Evolutionary conservation across 1,139 yeast species (phyloP), one percentile per base, ranked within the genome.

Genomic region (Geotrichum fermentans): DNA sequence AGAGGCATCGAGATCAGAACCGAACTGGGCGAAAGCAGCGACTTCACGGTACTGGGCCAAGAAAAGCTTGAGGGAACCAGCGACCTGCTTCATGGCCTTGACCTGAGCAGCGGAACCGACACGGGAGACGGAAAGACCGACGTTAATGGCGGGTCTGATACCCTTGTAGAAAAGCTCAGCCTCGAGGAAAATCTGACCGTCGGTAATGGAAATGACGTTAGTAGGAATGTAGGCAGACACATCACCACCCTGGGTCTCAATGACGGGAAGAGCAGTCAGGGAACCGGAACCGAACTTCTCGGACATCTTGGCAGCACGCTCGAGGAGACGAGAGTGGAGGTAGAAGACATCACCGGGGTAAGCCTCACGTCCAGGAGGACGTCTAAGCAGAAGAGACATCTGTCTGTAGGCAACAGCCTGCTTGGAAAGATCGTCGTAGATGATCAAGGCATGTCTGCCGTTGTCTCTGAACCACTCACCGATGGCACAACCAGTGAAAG

Each of bases 381-480:
- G 87, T 82, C 96, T 88, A 78, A 89, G 83, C 75, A 90, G 80
- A 74, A 90, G 83, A 58, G 97, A 90, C 79, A 90, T 84, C 80
- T 92, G 97, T 82, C 97, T 95, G 89, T 92, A 90, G 64, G 97
- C 98, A 72, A 90, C 97, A 63, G 97, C 97, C 80, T 90, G 98
- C 81, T 90, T 90, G 71, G 97, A 90, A 79, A 90, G 83, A 77
- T 90, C 98, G 74, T 90, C 97, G 78, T 80, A 92, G 81, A 89
- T 79, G 75, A 92, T 92, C 78, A 92, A 79, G 66, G 97, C 95
- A 75, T 92, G 98, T 73, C 75, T 85, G 72, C 96, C 97, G 76
- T 92, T 92, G 82, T 92, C 98, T 83, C 98, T 89, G 94, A 92
- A 92, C 98, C 98, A 92, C 80, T 92, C 99, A 79, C 97, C 97